phyloP scores from a whole-genome alignment of 305 asterid species.

The Lippia alba region DNA sequence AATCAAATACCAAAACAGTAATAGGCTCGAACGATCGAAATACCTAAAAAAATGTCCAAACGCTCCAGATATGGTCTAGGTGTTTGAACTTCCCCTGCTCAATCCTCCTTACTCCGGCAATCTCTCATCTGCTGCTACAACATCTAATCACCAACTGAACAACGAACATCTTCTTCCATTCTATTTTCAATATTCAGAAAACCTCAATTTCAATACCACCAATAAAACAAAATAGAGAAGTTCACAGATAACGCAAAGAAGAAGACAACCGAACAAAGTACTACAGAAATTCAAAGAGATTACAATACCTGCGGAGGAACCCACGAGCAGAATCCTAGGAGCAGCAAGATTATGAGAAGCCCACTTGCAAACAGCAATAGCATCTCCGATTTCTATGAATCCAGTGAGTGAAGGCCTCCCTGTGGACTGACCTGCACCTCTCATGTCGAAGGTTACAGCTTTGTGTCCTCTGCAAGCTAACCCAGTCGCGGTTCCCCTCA shows the following conservation, averaged over 20 bases:
- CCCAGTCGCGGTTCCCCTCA: slow-evolving; percentile 53
- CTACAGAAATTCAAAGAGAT: background rate
- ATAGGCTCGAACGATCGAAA: no score
- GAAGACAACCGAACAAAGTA: background rate
- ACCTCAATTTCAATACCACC: background rate
- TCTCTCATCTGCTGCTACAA: background rate
- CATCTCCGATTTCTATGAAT: slow-evolving; percentile 49
- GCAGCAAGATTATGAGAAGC: slow-evolving; percentile 38
- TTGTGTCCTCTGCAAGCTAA: slow-evolving; percentile 51
- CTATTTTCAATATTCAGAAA: background rate
- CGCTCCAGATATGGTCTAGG: no score
- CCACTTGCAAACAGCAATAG: slow-evolving; percentile 59
- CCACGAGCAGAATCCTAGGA: slow-evolving; percentile 49
- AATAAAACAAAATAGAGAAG: no score
- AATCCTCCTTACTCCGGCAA: no score
- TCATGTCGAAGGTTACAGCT: slow-evolving; percentile 63
- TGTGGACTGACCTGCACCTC: slow-evolving; percentile 61
- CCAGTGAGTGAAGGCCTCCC: slow-evolving; percentile 59
- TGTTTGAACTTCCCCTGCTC: no score
- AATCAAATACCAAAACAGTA: no score
- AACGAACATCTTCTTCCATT: background rate
- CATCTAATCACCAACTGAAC: no score
- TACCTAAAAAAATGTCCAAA: no score
- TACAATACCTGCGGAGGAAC: slow-evolving; percentile 64
- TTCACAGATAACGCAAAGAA: background rate